These are phyloP conservation scores for Capronia coronata DNA, from an alignment of 2,329 filamentous ascomycete genomes.

Conservation along the genomic window DNA sequence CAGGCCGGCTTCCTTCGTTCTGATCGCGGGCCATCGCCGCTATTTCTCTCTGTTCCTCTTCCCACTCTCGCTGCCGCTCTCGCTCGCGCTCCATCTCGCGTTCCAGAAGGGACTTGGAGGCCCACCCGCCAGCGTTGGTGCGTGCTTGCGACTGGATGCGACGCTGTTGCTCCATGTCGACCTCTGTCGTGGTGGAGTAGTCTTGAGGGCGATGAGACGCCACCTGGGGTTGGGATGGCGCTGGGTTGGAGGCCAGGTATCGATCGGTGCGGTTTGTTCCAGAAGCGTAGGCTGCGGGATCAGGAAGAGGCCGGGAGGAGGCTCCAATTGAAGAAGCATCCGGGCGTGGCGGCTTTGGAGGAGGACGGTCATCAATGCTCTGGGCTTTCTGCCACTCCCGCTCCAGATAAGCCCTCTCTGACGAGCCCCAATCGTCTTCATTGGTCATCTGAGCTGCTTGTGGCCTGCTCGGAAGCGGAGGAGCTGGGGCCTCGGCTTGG, in stretches of 20 bases:
- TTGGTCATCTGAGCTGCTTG: constrained; percentile 40
- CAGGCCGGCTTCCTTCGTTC: constrained; percentile 44
- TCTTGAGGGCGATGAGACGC: constrained; percentile 40
- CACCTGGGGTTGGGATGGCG: constrained; percentile 40
- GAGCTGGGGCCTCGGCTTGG: constrained; percentile 8
- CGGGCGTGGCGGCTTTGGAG: constrained; percentile 21
- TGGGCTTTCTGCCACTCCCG: constrained; percentile 49
- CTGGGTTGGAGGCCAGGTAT: constrained; percentile 50
- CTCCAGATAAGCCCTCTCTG: constrained; percentile 55
- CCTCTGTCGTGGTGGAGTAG: constrained; percentile 49
- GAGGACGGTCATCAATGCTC: constrained; percentile 27
- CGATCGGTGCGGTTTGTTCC: constrained; percentile 47
- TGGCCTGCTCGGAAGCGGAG: constrained; percentile 15
- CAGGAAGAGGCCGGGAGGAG: constrained; percentile 41
- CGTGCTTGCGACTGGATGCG: constrained; percentile 48
- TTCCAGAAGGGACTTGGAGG: constrained; percentile 57
- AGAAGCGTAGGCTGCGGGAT: constrained; percentile 36
- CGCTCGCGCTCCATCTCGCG: constrained; percentile 63
- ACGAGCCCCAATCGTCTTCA: constrained; percentile 53
- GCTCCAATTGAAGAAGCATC: constrained; percentile 9
- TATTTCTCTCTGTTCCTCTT: constrained; percentile 51
- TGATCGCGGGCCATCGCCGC: constrained; percentile 43
- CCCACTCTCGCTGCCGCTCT: constrained; percentile 59
- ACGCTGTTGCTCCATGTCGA: constrained; percentile 50
- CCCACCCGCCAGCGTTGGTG: constrained; percentile 55